Evolutionary conservation across 352 stramenopile species (phyloP).

Genomic region (Phytophthora quininea): DNA sequence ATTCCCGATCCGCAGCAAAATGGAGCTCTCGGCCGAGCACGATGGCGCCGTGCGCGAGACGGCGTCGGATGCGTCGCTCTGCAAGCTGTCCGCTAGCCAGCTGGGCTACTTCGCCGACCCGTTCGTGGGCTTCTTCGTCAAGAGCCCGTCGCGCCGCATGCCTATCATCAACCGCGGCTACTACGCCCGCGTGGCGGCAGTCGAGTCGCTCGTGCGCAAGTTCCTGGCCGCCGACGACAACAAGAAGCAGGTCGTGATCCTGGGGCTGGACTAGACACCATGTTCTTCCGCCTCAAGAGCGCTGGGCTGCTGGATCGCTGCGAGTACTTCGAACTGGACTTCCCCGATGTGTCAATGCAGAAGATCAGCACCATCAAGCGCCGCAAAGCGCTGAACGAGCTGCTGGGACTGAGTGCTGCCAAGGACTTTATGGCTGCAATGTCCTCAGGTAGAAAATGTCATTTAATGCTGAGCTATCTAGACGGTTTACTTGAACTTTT

Average conservation of each 20-base stretch:
- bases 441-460: constrained; percentile 36
- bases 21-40: constrained; percentile 40
- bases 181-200: constrained; percentile 78
- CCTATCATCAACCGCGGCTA: constrained; percentile 91
- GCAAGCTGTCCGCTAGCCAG: constrained; percentile 82
- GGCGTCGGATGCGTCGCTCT: constrained; percentile 80
- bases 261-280: constrained; percentile 86
- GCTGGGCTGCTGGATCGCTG: constrained; percentile 39
- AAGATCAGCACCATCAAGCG: constrained; percentile 82
- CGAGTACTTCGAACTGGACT: constrained; percentile 89
- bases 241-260: constrained; percentile 81
- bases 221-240: constrained; percentile 47
- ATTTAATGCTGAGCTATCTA: not conserved
- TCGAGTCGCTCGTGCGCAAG: constrained; percentile 72
- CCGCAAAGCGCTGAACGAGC: constrained; percentile 56
- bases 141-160: constrained; percentile 82
- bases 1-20: constrained; percentile 2
- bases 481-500: not conserved
- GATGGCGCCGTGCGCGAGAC: constrained; percentile 84
- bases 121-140: constrained; percentile 86
- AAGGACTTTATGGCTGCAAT: constrained; percentile 61
- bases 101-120: constrained; percentile 82
- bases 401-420: constrained; percentile 46
- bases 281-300: constrained; percentile 83
- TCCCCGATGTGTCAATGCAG: constrained; percentile 77